These are phyloP conservation scores for Sextonia rubra DNA, from an alignment of 164 flowering plant species.

Conservation along the genomic window DNA sequence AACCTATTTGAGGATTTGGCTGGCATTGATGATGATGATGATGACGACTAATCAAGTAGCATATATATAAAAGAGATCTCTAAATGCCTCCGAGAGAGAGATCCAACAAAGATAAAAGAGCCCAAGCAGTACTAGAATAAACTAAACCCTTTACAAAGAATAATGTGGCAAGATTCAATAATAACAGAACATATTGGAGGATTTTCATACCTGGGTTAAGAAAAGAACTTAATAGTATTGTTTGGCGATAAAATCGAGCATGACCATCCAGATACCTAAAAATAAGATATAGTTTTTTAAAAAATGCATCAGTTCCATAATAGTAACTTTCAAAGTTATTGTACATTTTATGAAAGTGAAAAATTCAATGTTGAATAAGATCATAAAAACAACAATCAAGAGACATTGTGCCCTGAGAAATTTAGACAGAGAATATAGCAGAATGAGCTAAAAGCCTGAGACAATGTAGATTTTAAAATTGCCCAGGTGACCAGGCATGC, in stretches of 20 bases:
- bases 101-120: neutral
- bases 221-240: conserved; percentile 67
- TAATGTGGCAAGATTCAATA: too few relatives aligned
- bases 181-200: neutral
- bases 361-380: neutral
- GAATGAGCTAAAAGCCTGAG: too few relatives aligned
- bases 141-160: neutral
- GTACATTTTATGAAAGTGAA: neutral
- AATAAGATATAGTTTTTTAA: neutral
- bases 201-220: conserved; percentile 62
- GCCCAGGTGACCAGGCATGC: too few relatives aligned
- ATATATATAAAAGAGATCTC: neutral
- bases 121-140: neutral
- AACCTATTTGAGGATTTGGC: too few relatives aligned
- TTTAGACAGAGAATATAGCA: too few relatives aligned
- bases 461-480: too few relatives aligned
- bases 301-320: neutral
- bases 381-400: too few relatives aligned
- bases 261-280: conserved; percentile 77
- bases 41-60: too few relatives aligned
- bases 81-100: neutral
- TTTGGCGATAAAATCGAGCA: conserved; percentile 75
- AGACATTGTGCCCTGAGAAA: too few relatives aligned
- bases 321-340: neutral
- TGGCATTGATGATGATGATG: too few relatives aligned